phyloP scores from a whole-genome alignment of 106 monocot species.

The Agapanthus africanus region DNA sequence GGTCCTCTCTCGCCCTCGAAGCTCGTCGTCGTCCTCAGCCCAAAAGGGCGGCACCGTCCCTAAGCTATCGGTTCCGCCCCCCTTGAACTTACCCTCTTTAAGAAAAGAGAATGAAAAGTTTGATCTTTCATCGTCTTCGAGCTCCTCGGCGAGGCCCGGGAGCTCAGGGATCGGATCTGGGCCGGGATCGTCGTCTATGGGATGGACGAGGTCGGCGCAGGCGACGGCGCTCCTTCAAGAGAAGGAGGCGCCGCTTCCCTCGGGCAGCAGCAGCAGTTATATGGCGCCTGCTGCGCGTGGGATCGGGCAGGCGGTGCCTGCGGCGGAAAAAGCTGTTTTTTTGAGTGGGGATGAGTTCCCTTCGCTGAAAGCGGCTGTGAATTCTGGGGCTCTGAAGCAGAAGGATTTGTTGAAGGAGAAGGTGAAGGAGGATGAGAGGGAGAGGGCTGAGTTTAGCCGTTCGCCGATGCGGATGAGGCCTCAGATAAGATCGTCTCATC shows the following conservation, averaged over 20 bases:
- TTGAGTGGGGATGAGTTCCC: slow-evolving; percentile 78
- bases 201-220: slow-evolving; percentile 70
- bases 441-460: slow-evolving; percentile 6
- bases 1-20: slow-evolving; percentile 60
- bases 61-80: slow-evolving; percentile 21
- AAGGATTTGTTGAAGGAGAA: slow-evolving; percentile 26
- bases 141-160: slow-evolving; percentile 26
- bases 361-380: slow-evolving; percentile 35
- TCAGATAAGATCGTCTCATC: slow-evolving; percentile 30
- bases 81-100: slow-evolving; percentile 72
- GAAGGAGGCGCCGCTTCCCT: neutral
- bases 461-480: slow-evolving; percentile 50
- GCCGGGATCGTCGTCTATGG: slow-evolving; percentile 35
- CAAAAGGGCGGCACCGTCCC: slow-evolving; percentile 23
- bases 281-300: slow-evolving; percentile 5
- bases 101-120: slow-evolving; percentile 88
- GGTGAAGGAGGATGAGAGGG: slow-evolving; percentile 11
- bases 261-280: slow-evolving; percentile 13
- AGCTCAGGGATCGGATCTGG: slow-evolving; percentile 43
- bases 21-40: slow-evolving; percentile 21
- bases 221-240: neutral
- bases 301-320: neutral
- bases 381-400: slow-evolving; percentile 16
- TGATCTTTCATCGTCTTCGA: slow-evolving; percentile 24
- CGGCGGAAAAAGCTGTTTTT: slow-evolving; percentile 5